These are phyloP conservation scores for Colletotrichum tofieldiae DNA, from an alignment of 2,329 filamentous ascomycete species.

Conservation along the genomic window DNA sequence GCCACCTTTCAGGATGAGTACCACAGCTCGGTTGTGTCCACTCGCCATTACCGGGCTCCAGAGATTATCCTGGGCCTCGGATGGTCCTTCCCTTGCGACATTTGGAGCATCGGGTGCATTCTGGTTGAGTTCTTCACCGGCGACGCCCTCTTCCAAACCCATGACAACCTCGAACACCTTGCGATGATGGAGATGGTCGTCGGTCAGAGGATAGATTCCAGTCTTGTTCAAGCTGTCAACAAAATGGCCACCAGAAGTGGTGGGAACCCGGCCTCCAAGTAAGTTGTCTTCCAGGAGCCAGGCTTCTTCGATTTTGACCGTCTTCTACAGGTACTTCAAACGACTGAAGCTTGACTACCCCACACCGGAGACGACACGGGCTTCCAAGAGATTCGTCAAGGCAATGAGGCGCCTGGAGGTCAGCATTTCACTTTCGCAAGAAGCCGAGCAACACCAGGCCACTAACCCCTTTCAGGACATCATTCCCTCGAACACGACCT, in stretches of 20 bases:
- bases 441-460: not conserved
- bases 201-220: slow-evolving; percentile 70
- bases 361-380: slow-evolving; percentile 73
- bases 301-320: not conserved
- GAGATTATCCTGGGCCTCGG: slow-evolving; percentile 80
- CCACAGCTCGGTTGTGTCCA: slow-evolving; percentile 80
- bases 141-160: slow-evolving; percentile 80
- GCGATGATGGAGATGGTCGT: slow-evolving; percentile 84
- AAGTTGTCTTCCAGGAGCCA: slow-evolving; percentile 47
- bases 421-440: slow-evolving; percentile 49
- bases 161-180: slow-evolving; percentile 80
- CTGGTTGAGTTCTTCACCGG: slow-evolving; percentile 81
- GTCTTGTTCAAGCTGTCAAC: slow-evolving; percentile 71
- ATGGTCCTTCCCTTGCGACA: slow-evolving; percentile 81
- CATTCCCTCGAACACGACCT: slow-evolving; percentile 72
- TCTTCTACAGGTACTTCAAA: slow-evolving; percentile 73
- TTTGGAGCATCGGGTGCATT: slow-evolving; percentile 83
- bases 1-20: slow-evolving; percentile 83
- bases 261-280: slow-evolving; percentile 77
- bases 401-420: slow-evolving; percentile 80
- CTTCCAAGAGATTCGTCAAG: slow-evolving; percentile 77
- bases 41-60: slow-evolving; percentile 78
- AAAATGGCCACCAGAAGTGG: slow-evolving; percentile 71
- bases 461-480: slow-evolving; percentile 68
- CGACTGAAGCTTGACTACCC: slow-evolving; percentile 77